These are phyloP conservation scores for Colletotrichum brevisporum DNA, from an alignment of 2,329 filamentous ascomycete genomes.

Conservation along the genomic window DNA sequence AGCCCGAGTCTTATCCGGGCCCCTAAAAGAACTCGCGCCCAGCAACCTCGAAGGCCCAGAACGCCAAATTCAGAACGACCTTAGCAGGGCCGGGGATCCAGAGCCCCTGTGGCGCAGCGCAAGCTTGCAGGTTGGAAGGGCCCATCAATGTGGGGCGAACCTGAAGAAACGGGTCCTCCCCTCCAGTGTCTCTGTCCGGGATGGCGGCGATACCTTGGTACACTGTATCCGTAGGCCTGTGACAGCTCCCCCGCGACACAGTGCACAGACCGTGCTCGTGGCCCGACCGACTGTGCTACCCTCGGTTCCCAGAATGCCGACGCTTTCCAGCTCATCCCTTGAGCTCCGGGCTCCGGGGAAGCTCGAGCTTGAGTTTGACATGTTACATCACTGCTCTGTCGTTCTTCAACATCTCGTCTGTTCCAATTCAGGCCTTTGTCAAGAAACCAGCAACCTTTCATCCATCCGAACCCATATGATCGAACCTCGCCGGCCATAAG, in stretches of 20 bases:
- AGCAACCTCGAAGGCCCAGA: slow-evolving; percentile 1
- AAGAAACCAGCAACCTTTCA: neutral
- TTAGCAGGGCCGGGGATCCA: too few species aligned
- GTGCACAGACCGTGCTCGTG: slow-evolving; percentile 18
- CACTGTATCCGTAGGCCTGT: too few species aligned
- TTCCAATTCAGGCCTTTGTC: slow-evolving; percentile 12
- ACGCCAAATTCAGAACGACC: too few species aligned
- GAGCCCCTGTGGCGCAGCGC: slow-evolving; percentile 27
- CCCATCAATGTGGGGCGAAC: slow-evolving; percentile 3
- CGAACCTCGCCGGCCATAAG: neutral
- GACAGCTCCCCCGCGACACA: slow-evolving; percentile 22
- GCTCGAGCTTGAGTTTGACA: slow-evolving; percentile 29
- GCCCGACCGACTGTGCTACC: slow-evolving; percentile 41
- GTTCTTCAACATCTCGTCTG: slow-evolving; percentile 12
- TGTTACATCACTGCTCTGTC: slow-evolving; percentile 23
- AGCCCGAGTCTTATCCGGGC: slow-evolving; percentile 37
- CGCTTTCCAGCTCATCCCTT: slow-evolving; percentile 46
- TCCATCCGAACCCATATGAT: slow-evolving; percentile 5
- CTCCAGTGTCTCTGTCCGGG: neutral
- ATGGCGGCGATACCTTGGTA: neutral
- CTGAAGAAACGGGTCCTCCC: slow-evolving; percentile 11
- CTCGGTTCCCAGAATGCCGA: slow-evolving; percentile 48
- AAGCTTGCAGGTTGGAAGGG: neutral
- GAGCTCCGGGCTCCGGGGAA: slow-evolving; percentile 14
- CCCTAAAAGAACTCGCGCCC: neutral